Percentiles rank a stretch among this genome's conserved stretches.
Conservation (phyloP, 2,329 filamentous ascomycete genomes). For the Drechslera avenae region DNA sequence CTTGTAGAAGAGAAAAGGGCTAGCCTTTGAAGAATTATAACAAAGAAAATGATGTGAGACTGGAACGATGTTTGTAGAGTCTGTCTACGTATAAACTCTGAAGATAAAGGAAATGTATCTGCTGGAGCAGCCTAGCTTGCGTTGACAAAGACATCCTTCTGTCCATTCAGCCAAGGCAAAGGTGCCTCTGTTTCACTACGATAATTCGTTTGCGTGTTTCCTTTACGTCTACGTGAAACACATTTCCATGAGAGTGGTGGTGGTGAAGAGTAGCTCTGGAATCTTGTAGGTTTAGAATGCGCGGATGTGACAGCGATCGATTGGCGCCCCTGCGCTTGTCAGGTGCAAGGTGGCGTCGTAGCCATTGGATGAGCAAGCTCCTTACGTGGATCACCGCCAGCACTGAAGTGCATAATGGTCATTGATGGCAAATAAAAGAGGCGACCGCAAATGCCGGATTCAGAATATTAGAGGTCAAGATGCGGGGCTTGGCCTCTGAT, state of each 20-base stretch:
- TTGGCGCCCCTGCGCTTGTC: constrained; percentile 7
- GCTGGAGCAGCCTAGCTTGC: background rate
- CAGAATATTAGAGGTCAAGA: too few relatives aligned
- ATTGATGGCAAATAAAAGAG: too few relatives aligned
- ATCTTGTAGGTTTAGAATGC: constrained; percentile 3
- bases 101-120: constrained; percentile 3
- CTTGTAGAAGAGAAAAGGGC: background rate
- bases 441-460: too few relatives aligned
- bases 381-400: too few relatives aligned
- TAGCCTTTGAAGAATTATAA: background rate
- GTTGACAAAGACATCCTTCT: background rate
- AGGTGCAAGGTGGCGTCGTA: background rate
- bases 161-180: background rate
- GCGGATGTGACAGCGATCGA: background rate
- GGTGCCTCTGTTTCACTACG: background rate
- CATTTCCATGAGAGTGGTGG: constrained; percentile 2
- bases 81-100: background rate
- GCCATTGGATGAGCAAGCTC: background rate
- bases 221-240: background rate
- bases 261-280: background rate
- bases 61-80: background rate
- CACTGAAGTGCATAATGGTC: too few relatives aligned
- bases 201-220: background rate
- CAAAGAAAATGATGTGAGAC: background rate
- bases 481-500: too few relatives aligned